Percentiles rank a stretch among this genome's conserved stretches.
phyloP scores from a whole-genome alignment of 2,329 filamentous ascomycete genomes.

The Venturia pyrina region DNA sequence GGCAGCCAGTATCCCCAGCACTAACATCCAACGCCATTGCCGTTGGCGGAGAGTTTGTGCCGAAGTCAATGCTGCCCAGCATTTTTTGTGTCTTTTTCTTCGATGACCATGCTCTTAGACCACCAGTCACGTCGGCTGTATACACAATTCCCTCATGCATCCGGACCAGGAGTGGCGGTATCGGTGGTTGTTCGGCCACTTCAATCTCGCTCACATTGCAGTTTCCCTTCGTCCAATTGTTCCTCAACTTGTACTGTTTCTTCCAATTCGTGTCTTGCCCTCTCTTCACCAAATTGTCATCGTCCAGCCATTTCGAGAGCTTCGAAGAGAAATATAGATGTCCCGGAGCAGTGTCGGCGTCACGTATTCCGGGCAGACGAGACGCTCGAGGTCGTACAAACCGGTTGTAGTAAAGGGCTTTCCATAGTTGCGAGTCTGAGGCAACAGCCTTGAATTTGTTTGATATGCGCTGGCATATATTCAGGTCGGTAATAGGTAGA shows the following conservation, averaged over 20 bases:
- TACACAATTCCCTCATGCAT: constrained; percentile 68
- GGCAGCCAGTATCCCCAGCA: constrained; percentile 20
- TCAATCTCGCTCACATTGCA: constrained; percentile 72
- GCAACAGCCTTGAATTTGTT: constrained; percentile 63
- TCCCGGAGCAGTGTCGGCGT: constrained; percentile 20
- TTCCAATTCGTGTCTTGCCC: constrained; percentile 64
- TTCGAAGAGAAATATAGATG: constrained; percentile 39
- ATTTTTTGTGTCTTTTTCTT: constrained; percentile 44
- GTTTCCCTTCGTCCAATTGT: constrained; percentile 82
- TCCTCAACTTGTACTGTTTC: constrained; percentile 72
- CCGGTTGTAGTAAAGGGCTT: constrained; percentile 72
- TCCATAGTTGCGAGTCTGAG: constrained; percentile 83
- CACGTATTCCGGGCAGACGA: constrained; percentile 54
- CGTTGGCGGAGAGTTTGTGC: constrained; percentile 37
- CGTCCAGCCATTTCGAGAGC: constrained; percentile 51
- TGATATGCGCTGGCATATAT: constrained; percentile 34
- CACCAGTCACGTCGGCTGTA: constrained; percentile 59
- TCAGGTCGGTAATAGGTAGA: constrained; percentile 46
- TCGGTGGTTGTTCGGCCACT: constrained; percentile 41
- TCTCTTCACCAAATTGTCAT: constrained; percentile 44
- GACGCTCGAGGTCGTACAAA: constrained; percentile 77
- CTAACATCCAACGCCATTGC: constrained; percentile 53
- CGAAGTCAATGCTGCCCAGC: constrained; percentile 37
- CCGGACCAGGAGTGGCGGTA: constrained; percentile 61
- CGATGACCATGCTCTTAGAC: constrained; percentile 70